A percentile compares a stretch with the other conserved stretches of the same genome.
Conservation (phyloP, 2,329 filamentous ascomycete genomes). For the Falciphora oryzae region DNA sequence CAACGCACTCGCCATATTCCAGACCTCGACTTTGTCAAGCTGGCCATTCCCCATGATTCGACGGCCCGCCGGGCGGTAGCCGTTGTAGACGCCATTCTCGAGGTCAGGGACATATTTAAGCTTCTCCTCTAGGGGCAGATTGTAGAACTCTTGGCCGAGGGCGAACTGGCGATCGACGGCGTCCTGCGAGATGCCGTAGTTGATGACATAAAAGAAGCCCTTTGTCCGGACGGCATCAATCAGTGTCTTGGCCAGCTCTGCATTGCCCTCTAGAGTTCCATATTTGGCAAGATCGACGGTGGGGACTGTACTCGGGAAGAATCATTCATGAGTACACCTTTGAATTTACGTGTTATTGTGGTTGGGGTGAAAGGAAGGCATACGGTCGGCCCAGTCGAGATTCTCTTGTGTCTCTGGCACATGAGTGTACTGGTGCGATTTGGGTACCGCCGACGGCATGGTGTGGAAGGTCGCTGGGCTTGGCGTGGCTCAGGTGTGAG, state of each 20-base stretch:
- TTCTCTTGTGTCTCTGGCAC: constrained; percentile 9
- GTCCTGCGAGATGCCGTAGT: constrained; percentile 54
- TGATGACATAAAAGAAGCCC: constrained; percentile 54
- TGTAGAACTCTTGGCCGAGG: constrained; percentile 47
- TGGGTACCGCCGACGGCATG: constrained; percentile 9
- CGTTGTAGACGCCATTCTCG: constrained; percentile 49
- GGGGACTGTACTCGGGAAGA: not conserved
- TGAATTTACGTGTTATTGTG: not conserved
- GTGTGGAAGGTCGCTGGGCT: not conserved
- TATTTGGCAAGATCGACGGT: constrained; percentile 24
- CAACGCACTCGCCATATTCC: constrained; percentile 29
- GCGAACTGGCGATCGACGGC: constrained; percentile 54
- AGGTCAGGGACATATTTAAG: constrained; percentile 46
- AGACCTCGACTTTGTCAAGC: constrained; percentile 32
- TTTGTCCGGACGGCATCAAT: constrained; percentile 23
- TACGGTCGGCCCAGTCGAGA: constrained; percentile 10
- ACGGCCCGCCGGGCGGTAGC: constrained; percentile 42
- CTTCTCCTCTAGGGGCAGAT: constrained; percentile 53
- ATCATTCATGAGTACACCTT: not conserved
- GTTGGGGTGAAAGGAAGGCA: not conserved
- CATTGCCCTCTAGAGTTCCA: constrained; percentile 23
- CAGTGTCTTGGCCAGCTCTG: constrained; percentile 24
- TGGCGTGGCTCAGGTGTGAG: not conserved
- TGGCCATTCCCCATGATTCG: constrained; percentile 23
- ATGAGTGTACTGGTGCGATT: constrained; percentile 9